Evolutionary conservation across 2,329 filamentous ascomycete species (phyloP), one percentile per base, ranked within the genome.

Genomic region (Fusarium stilboides): DNA sequence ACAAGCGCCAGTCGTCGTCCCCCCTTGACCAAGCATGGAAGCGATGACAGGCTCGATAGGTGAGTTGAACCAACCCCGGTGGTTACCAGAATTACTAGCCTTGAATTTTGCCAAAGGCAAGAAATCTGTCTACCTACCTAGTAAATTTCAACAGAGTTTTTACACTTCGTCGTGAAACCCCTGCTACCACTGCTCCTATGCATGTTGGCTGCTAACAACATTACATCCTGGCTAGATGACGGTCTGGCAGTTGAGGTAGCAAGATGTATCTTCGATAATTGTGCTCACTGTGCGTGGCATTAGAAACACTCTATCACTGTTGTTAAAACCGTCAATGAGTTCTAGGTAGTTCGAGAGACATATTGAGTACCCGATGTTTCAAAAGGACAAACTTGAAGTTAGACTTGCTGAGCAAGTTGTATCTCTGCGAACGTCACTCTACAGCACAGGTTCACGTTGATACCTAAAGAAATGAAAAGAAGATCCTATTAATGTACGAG

Each of bases 161-260:
- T 62, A 9, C 57, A 61, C 4, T 55, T 63, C 15, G n/a, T 3
- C 14, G 4, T 5, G 20, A 24, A 4, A 13, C 12, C 61, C 61
- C 36, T 52, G 52, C 8, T 50, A 20, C 3, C 2, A 17, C 24
- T 49, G 12, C 6, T 9, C n/a, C 19, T 37, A 66, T 66, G 61
- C 34, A 36, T 33, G 63, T 52, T 65, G 63, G 61, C 5, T 43
- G n/a, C 9, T n/a, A 53, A 47, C 22, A 33, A 12, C 5, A 39
- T n/a, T 40, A 42, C 24, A 49, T 36, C n/a, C 45, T 49, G 24
- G 40, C 36, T 15, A 19, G n/a, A 14, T 12, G 26, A 20, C 12
- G 34, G 17, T n/a, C 28, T 44, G 20, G 31, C 12, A 39, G 13
- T 26, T 12, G 39, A 17, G 37, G 57, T 57, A 19, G 8, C 15